Evolutionary conservation across 2,329 filamentous ascomycete species (phyloP).

Genomic region (Tolypocladium inflatum): DNA sequence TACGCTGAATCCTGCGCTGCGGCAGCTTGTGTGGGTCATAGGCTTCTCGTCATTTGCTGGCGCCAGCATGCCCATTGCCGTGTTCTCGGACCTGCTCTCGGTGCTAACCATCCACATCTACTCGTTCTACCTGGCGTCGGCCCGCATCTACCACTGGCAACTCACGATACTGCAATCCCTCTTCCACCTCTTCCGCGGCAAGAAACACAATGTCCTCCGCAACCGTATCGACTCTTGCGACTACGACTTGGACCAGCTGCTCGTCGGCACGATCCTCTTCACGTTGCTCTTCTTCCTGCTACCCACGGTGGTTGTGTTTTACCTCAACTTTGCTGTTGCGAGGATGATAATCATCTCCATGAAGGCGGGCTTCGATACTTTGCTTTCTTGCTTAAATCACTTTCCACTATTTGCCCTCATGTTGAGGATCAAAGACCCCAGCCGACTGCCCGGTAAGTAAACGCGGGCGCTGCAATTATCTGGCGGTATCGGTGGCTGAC

Average conservation of each 20-base stretch:
- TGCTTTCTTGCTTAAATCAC: slow-evolving; percentile 90
- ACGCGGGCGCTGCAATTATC: neutral
- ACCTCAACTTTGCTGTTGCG: slow-evolving; percentile 88
- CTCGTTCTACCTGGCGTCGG: slow-evolving; percentile 94
- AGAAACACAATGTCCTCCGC: slow-evolving; percentile 93
- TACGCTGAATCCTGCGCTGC: slow-evolving; percentile 69
- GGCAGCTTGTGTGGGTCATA: slow-evolving; percentile 81
- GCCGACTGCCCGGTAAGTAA: slow-evolving; percentile 66
- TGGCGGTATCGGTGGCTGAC: slow-evolving; percentile 3
- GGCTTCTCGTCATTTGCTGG: slow-evolving; percentile 93
- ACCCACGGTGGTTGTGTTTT: slow-evolving; percentile 92
- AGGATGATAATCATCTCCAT: slow-evolving; percentile 91
- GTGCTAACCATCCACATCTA: slow-evolving; percentile 93
- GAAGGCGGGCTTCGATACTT: slow-evolving; percentile 84
- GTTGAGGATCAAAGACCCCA: slow-evolving; percentile 88
- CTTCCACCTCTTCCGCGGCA: slow-evolving; percentile 97
- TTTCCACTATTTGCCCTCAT: slow-evolving; percentile 96
- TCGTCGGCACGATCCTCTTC: slow-evolving; percentile 93
- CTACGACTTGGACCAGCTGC: slow-evolving; percentile 93
- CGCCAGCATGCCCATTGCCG: slow-evolving; percentile 90
- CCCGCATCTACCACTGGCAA: slow-evolving; percentile 97
- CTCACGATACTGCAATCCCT: slow-evolving; percentile 91
- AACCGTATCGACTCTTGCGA: slow-evolving; percentile 98
- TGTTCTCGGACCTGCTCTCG: slow-evolving; percentile 90
- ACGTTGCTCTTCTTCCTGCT: slow-evolving; percentile 91